phyloP scores from a whole-genome alignment of 108 stramenopile species.

The Cyclotella kingstonii region DNA sequence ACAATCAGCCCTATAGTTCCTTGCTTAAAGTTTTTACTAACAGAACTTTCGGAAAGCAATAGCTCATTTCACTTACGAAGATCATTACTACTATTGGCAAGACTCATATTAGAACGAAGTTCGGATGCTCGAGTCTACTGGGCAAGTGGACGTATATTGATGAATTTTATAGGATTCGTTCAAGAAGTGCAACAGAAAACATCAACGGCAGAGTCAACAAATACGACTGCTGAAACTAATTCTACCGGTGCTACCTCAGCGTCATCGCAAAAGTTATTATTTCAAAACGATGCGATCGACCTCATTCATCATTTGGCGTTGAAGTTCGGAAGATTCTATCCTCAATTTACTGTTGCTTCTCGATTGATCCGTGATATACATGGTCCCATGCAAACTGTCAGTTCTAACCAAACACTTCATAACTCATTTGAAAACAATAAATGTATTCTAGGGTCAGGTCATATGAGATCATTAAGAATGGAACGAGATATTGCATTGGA shows the following conservation, averaged over 20 bases:
- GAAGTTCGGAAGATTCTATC: constrained; percentile 23
- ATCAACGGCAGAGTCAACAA: constrained; percentile 4
- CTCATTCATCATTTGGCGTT: constrained; percentile 23
- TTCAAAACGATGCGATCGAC: constrained; percentile 31
- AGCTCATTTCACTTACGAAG: constrained; percentile 43
- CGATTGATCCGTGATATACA: constrained; percentile 29
- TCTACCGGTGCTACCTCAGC: background rate
- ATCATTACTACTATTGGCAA: constrained; percentile 14
- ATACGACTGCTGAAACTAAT: background rate
- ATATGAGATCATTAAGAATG: constrained; percentile 14
- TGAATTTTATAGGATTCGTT: constrained; percentile 15
- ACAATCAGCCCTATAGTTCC: constrained; percentile 13
- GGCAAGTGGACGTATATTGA: constrained; percentile 10
- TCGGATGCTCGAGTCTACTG: constrained; percentile 21
- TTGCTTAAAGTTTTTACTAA: constrained; percentile 29
- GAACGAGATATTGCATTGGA: constrained; percentile 29
- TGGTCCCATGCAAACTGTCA: background rate
- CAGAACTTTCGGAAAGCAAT: constrained; percentile 9
- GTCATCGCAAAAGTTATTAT: constrained; percentile 6
- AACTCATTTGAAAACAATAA: background rate
- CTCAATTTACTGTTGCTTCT: constrained; percentile 37
- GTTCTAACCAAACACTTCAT: too few relatives aligned
- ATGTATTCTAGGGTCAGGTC: background rate
- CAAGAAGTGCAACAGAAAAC: background rate
- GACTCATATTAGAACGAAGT: constrained; percentile 27